Evolutionary conservation across 2,329 filamentous ascomycete genomes (phyloP), one percentile per base, ranked within the genome.

Genomic region (Bipolaris victoriae): DNA sequence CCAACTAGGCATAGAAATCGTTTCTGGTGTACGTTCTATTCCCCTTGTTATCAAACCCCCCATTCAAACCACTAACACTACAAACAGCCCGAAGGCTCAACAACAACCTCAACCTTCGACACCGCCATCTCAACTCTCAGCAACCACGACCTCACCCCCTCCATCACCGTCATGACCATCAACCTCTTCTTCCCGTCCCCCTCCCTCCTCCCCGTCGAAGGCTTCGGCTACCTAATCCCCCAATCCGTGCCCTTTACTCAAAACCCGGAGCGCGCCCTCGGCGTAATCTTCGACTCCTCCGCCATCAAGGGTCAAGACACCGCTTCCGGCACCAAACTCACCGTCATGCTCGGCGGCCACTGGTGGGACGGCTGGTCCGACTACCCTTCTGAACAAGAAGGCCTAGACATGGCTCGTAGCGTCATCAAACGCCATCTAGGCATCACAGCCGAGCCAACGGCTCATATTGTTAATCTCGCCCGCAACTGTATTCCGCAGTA

Each of bases 261-360:
- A 63, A 96, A 97, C 72, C 90, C 91, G 1, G 91, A 96, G 74
- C 85, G 87, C 60, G 90, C 89, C 0, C 86, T 99, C 5, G 95
- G 95, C 61, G 93, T 98, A 50, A 90, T 98, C 58, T 98, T 98
- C 76, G 92, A 97, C 76, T 91, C 88, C 2, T 87, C 91, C 62
- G 84, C 84, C 16, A 78, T 81, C n/a, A 70, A 76, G 47, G 84
- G 83, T 16, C 82, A 85, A 65, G 85, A 89, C 71, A 81, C 78
- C 3, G 81, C 76, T 1, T 71, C 75, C 0, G 92, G 91, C 22
- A 96, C 92, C 13, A 97, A 96, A 75, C 78, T 98, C 51, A 97
- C 94, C 15, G 90, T 98, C 66, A 96, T 99, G 87, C 81, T 99
- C 55, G 95, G 95, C 57, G 95, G 95, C 1, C 92, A 97, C 78